Evolutionary conservation across 2,329 filamentous ascomycete genomes (phyloP), one percentile per base, ranked within the genome.

Genomic region (Colletotrichum sansevieriae): DNA sequence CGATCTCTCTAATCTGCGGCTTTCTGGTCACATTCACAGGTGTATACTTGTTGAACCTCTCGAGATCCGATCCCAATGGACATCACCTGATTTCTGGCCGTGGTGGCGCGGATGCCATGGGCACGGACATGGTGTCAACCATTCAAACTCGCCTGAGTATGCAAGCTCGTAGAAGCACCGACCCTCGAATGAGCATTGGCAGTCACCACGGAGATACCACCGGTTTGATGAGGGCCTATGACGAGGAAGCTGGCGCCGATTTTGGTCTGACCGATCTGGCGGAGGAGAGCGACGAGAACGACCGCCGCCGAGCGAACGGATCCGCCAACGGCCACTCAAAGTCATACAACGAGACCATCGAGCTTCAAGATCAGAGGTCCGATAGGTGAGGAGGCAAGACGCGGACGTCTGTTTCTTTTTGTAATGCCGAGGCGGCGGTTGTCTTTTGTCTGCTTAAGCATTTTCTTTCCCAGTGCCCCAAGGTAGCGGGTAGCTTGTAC

Each of bases 31-130:
- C 97, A 70, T 98, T 98, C 78, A 92, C 94, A 3, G 95, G 95
- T 33, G 95, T 98, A 61, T 98, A 98, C 80, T 88, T 98, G 6
- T 88, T 98, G 73, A 98, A 98, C 76, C 89, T 99, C n/a, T 98
- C 95, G 0, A 91, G 96, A 75, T 88, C 91, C 72, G 96, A 99
- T 76, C 94, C 96, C 1, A 90, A 97, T 75, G 95, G 95, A 59
- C 89, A 86, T 66, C 88, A 87, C 67, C 78, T 91, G 72, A 83
- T 92, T 41, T 87, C 88, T 61, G 87, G 88, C 62, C 90, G 82
- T 52, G 78, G 86, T 73, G 86, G 88, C 68, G 87, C 90, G 58
- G 93, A 97, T 76, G 92, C 91, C 56, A 92, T 95, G 4, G 96
- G 95, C 12, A 98, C 95, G 13, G 96, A 99, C 78, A 93, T 92